These are phyloP conservation scores for Vachellia collinsii DNA, from an alignment of 306 rosid species.

Conservation along the genomic window DNA sequence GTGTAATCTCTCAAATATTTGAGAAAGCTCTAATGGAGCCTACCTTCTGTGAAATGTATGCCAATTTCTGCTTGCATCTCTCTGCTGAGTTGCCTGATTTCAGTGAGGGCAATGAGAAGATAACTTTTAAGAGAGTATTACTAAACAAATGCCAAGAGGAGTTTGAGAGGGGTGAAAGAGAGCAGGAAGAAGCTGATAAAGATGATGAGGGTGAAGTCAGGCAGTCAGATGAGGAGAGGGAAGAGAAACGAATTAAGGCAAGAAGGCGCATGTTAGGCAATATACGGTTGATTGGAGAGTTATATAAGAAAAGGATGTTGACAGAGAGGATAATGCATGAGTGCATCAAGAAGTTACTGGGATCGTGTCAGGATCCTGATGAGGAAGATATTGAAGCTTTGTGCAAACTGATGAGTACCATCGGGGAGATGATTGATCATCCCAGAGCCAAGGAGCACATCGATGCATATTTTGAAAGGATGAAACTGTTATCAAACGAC, in stretches of 20 bases:
- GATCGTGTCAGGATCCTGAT: constrained; percentile 75
- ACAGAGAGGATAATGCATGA: constrained; percentile 95
- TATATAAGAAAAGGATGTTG: constrained; percentile 89
- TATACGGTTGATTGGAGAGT: constrained; percentile 91
- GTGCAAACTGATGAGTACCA: constrained; percentile 96
- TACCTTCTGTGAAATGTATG: constrained; percentile 99
- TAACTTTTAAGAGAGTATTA: constrained; percentile 84
- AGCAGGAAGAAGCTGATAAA: constrained; percentile 89
- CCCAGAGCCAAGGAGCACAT: constrained; percentile 80
- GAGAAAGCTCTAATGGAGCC: constrained; percentile 98
- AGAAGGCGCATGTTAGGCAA: constrained; percentile 95
- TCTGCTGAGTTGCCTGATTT: constrained; percentile 80
- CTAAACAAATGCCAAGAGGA: constrained; percentile 97
- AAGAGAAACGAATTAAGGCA: constrained; percentile 78
- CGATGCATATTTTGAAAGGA: constrained; percentile 76
- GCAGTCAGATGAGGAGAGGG: constrained; percentile 74
- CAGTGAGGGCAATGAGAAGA: constrained; percentile 75
- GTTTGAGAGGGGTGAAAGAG: constrained; percentile 93
- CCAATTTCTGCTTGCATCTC: constrained; percentile 79
- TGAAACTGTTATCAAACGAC: constrained; percentile 68
- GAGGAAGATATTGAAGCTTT: constrained; percentile 95
- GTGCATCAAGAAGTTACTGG: constrained; percentile 80
- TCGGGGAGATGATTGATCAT: constrained; percentile 96
- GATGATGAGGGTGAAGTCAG: constrained; percentile 83
- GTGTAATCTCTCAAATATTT: constrained; percentile 96